Conservation (phyloP, 768 basidiomycete species). For the Termitomyces sp. region DNA sequence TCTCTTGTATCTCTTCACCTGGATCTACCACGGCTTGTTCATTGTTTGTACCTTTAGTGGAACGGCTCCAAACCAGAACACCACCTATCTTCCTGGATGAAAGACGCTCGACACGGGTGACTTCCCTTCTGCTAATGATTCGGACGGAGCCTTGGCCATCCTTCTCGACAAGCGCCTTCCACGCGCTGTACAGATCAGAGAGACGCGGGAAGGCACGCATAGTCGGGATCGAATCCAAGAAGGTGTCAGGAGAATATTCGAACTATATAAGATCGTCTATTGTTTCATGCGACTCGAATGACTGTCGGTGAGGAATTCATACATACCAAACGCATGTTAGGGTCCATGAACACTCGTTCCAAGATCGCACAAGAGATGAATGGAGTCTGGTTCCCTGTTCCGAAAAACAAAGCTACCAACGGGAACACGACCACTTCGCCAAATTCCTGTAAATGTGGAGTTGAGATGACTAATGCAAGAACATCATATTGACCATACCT, state of each 20-base stretch:
- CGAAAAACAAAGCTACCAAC: constrained; percentile 25
- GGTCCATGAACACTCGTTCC: constrained; percentile 28
- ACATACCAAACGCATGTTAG: constrained; percentile 25
- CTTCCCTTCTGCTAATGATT: constrained; percentile 19
- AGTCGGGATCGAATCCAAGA: constrained; percentile 23
- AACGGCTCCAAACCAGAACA: constrained; percentile 20
- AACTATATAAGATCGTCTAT: constrained; percentile 13
- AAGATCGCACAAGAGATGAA: constrained; percentile 26
- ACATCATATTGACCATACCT: constrained; percentile 11
- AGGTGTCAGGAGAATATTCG: constrained; percentile 24
- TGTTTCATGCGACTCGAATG: neutral
- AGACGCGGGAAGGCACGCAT: constrained; percentile 25
- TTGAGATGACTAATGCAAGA: neutral
- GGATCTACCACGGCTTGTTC: constrained; percentile 21
- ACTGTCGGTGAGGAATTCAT: neutral
- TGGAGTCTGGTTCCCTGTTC: constrained; percentile 27
- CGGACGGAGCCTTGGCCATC: constrained; percentile 19
- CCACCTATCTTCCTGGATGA: constrained; percentile 14
- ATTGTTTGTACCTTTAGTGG: constrained; percentile 22
- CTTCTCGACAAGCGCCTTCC: constrained; percentile 22
- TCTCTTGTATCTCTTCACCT: constrained; percentile 19
- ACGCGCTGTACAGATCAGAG: constrained; percentile 19
- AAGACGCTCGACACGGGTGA: constrained; percentile 20
- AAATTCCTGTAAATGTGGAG: constrained; percentile 15
- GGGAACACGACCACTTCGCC: constrained; percentile 25